Base-by-base conservation (phyloP, 352 stramenopile genomes). In the Phytopythium delawarense region DNA sequence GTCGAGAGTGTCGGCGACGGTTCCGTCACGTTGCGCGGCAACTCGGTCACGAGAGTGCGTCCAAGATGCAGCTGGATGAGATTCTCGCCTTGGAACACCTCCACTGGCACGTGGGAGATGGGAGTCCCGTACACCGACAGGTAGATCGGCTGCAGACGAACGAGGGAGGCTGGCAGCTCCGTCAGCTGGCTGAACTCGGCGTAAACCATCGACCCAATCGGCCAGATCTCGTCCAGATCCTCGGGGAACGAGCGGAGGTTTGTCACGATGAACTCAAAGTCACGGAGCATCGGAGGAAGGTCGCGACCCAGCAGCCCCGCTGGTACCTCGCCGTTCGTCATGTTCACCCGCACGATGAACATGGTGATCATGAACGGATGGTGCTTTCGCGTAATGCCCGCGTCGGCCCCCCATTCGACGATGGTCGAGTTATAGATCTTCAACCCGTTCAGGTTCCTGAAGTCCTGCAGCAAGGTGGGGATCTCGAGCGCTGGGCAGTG, bases 401-500 rank as follows among this genome's bases (percentile, higher is more conserved):
- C 70, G 7, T 73, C 59, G 0, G 23, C 42, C 0, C 23, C 34
- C 75, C 75, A 84, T 4, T 67, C 54, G 1, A 32, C 11, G 34
- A 84, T 59, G 6, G 70, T 78, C 20, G 65, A 65, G 21, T 84
- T 84, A 64, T 79, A 79, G 3, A 78, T 51, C 60, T 81, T 76
- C 46, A 81, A 45, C 1, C 60, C 71, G 12, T 61, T 64, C 5
- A 84, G 62, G 15, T 51, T 59, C 4, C 13, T 39, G 34, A 81
- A 81, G 2, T 62, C 20, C 8, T 52, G 46, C 30, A 84, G 52
- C n/a, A 61, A 53, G 11, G 63, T 7, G 1, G 71, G 65, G 5
- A 84, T 62, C 44, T 71, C 64, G 0, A 84, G 28, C 6, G 49
- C 16, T 3, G 64, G 53, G 39, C 72, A 84, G 59, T 84, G 72